Evolutionary conservation across 2,329 filamentous ascomycete species (phyloP).

Genomic region (Diaporthe sp.): DNA sequence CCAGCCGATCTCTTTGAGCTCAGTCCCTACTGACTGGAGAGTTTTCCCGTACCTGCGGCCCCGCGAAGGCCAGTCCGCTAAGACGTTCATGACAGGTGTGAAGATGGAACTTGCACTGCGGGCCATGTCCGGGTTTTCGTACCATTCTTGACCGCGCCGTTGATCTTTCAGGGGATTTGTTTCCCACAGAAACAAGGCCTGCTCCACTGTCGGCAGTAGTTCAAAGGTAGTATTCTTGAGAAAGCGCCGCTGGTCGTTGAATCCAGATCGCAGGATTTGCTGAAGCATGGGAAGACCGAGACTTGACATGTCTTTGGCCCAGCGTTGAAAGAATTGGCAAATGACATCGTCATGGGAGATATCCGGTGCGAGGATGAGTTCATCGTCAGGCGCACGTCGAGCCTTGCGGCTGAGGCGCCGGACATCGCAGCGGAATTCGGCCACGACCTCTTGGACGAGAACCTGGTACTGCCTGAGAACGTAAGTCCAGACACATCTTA

Average conservation of each 20-base stretch:
- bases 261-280: not conserved
- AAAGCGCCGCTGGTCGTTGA: not conserved
- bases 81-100: no score
- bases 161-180: no score
- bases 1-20: not conserved
- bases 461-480: not conserved
- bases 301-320: not conserved
- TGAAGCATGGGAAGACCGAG: not conserved
- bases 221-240: no score
- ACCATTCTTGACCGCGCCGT: no score
- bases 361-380: fast-evolving
- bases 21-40: no score
- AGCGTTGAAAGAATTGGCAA: not conserved
- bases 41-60: no score
- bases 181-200: no score
- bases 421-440: not conserved
- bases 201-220: no score
- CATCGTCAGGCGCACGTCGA: not conserved
- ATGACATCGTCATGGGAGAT: no score
- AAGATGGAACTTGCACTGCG: no score
- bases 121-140: no score
- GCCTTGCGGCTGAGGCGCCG: not conserved
- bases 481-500: not conserved
- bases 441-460: not conserved
- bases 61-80: no score